Percentiles rank a stretch among this genome's conserved stretches.
These are phyloP conservation scores for Penicillium canescens DNA, from an alignment of 495 filamentous ascomycete species.

Conservation along the genomic window DNA sequence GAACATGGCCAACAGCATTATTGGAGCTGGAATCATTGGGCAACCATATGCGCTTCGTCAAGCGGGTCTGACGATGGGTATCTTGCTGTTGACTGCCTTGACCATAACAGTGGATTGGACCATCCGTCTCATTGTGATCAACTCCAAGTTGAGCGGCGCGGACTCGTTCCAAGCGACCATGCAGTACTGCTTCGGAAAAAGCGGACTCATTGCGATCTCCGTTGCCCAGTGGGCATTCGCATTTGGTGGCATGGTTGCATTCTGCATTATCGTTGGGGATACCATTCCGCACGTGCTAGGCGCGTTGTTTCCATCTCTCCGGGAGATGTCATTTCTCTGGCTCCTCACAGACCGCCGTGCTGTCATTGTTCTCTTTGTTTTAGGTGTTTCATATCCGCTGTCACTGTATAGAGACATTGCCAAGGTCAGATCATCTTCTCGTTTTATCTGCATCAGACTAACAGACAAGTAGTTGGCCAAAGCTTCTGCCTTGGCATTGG, in stretches of 20 bases:
- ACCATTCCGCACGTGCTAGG: conserved; percentile 87
- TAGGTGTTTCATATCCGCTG: conserved; percentile 88
- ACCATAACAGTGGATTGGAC: conserved; percentile 94
- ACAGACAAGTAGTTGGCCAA: conserved; percentile 73
- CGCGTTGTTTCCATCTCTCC: conserved; percentile 77
- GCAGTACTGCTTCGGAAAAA: conserved; percentile 86
- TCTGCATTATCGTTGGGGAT: conserved; percentile 95
- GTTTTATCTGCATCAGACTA: conserved; percentile 8
- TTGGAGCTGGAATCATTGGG: conserved; percentile 95
- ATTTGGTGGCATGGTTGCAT: conserved; percentile 97
- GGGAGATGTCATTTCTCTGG: conserved; percentile 72
- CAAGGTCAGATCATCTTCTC: conserved; percentile 59
- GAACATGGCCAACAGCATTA: conserved; percentile 99
- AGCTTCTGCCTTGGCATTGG: conserved; percentile 85
- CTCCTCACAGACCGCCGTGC: conserved; percentile 77
- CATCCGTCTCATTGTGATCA: conserved; percentile 92
- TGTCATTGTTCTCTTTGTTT: conserved; percentile 80
- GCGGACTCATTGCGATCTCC: conserved; percentile 85
- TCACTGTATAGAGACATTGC: conserved; percentile 95
- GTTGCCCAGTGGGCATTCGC: conserved; percentile 96
- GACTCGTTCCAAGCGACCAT: conserved; percentile 94
- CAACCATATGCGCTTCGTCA: conserved; percentile 94
- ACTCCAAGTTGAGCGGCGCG: conserved; percentile 89
- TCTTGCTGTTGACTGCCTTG: conserved; percentile 72
- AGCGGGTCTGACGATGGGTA: conserved; percentile 79